Evolutionary conservation across 306 rosid species (phyloP), one percentile per base, ranked within the genome.

Genomic region (Cucurbita moschata): DNA sequence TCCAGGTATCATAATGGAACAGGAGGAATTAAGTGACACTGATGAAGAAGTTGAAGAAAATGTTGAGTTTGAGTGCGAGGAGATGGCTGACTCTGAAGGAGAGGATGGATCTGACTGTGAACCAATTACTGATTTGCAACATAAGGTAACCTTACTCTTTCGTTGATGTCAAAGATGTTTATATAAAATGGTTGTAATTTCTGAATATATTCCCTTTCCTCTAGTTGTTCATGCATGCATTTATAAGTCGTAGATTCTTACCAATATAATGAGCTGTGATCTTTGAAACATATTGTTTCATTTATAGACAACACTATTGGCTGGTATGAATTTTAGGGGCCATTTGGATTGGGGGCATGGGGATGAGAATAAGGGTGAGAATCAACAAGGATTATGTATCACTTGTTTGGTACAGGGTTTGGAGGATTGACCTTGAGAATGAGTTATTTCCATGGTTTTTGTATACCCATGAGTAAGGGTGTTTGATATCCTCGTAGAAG

Each of bases 11-110:
- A 84, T 91, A 77, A 94, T 94, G 99, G 97, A 91, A 77, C 99
- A 89, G 75, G 97, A 94, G 82, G 99, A 94, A 79, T 80, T 94
- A 74, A 94, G 96, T 23, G 92, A 94, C 78, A 86, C 97, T 5
- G 97, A 89, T 57, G 99, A 94, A 77, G 99, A 94, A 72, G 77
- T 82, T 69, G 96, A 94, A 86, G 98, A 94, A 75, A 86, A 88
- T 82, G 96, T 94, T 13, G 96, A 89, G 82, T 94, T 94, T 84
- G 99, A 94, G 88, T 86, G 92, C 11, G 96, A 94, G 79, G 97
- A 89, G 85, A 94, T 94, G 92, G 86, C 89, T 37, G 99, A 94
- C 80, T 94, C 97, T 79, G 99, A 94, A 77, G 99, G 88, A 81
- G 97, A 91, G 75, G 97, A 88, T 72, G 89, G 83, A 76, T 91